Conservation (phyloP, 1,284 basidiomycete species). For the Golubevia pallescens region DNA sequence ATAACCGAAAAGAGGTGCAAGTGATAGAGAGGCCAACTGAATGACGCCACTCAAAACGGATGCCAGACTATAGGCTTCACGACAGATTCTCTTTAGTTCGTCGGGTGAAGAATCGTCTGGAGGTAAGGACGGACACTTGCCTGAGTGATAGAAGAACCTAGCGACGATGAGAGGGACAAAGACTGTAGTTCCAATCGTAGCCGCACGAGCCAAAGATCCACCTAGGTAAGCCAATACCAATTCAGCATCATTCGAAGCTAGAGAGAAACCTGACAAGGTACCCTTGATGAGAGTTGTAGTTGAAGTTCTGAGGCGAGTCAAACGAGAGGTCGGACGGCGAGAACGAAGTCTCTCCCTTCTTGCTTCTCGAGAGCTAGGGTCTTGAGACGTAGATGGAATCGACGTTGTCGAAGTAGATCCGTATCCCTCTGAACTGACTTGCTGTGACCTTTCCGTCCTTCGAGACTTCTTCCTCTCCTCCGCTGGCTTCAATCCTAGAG, state of each 20-base stretch:
- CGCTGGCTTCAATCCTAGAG: constrained; percentile 9
- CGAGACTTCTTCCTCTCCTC: not conserved
- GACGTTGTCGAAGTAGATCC: not conserved
- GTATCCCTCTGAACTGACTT: not conserved
- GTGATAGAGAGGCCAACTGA: constrained; percentile 29
- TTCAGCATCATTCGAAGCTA: constrained; percentile 12
- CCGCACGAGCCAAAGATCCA: constrained; percentile 30
- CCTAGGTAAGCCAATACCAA: constrained; percentile 39
- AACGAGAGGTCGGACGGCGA: not conserved
- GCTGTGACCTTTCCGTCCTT: not conserved
- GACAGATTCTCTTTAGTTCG: constrained; percentile 36
- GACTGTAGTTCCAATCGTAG: constrained; percentile 43
- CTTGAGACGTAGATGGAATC: not conserved
- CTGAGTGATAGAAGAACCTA: constrained; percentile 39
- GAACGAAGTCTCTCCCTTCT: not conserved
- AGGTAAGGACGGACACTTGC: constrained; percentile 24
- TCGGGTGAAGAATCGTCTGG: constrained; percentile 29
- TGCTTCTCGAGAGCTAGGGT: not conserved
- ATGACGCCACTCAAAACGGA: constrained; percentile 33
- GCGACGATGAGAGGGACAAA: constrained; percentile 42
- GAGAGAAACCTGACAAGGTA: constrained; percentile 11
- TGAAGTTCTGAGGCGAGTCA: not conserved
- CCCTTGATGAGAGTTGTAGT: constrained; percentile 5
- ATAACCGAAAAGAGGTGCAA: constrained; percentile 27
- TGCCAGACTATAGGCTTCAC: constrained; percentile 32